Evolutionary conservation across 495 filamentous ascomycete genomes (phyloP), one percentile per base, ranked within the genome.

Genomic region (Glarea lozoyensis): DNA sequence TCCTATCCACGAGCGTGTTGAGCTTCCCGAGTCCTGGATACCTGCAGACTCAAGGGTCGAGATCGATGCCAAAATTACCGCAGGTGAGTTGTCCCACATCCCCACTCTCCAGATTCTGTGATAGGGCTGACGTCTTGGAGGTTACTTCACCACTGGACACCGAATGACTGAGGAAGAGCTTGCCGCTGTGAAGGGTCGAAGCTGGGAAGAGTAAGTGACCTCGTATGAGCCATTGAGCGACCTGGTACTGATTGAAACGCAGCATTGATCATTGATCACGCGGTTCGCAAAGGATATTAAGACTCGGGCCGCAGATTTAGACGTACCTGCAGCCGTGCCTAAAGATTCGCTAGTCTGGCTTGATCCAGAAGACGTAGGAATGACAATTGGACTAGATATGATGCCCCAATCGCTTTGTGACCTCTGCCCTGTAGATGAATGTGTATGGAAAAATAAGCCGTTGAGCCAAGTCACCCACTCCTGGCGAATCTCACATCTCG

Each of bases 21-120:
- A 92, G 29, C 88, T 98, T 37, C 92, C 92, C 16, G 89, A 96
- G 40, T 80, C 85, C 21, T 81, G 89, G 78, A 96, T 98, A 51
- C 92, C 92, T 27, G 86, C 80, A 52, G 92, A 98, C 65, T 93
- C 86, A 39, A 76, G 92, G 40, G 92, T 98, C 11, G 92, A 98
- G 64, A 98, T 98, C 56, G 92, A 98, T 66, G 92, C 92, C 22
- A 98, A 95, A 71, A 96, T 98, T 59, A 89, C 92, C 50, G 88
- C 90, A 20, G 90, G 92, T 96, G 86, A 63, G 88, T 66, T 68
- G 18, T 40, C 42, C 35, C 40, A 36, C 47, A 45, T 24, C 19
- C 24, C 33, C 23, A 18, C 20, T 35, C 35, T 32, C 32, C 22
- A 34, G 18, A 21, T 31, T 27, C 10, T 32, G 35, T 43, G 38